phyloP scores from a whole-genome alignment of 2,329 filamentous ascomycete genomes.

The Penicillium griseofulvum region DNA sequence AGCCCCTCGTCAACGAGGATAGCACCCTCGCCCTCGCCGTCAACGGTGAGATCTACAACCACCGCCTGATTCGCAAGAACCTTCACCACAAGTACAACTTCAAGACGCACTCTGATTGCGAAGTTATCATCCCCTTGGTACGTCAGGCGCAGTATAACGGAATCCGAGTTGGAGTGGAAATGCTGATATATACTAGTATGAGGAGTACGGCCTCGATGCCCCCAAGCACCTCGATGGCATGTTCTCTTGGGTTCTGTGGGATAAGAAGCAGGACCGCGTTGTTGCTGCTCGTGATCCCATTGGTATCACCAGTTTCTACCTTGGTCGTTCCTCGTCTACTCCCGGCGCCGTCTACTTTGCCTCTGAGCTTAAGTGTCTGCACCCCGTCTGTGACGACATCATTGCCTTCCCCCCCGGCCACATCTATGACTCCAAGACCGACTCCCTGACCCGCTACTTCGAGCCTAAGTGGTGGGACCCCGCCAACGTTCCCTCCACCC shows the following conservation, averaged over 20 bases:
- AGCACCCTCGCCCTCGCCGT: slow-evolving; percentile 85
- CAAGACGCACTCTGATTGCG: slow-evolving; percentile 98
- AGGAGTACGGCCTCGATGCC: slow-evolving; percentile 86
- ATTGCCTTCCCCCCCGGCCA: slow-evolving; percentile 92
- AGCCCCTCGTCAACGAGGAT: slow-evolving; percentile 91
- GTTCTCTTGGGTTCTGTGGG: slow-evolving; percentile 98
- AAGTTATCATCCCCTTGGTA: slow-evolving; percentile 97
- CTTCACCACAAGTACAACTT: slow-evolving; percentile 85
- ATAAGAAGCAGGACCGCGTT: slow-evolving; percentile 88
- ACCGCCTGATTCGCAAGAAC: slow-evolving; percentile 85
- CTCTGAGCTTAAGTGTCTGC: slow-evolving; percentile 90
- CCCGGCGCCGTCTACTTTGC: slow-evolving; percentile 90
- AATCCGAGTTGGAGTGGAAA: not conserved
- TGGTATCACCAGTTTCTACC: slow-evolving; percentile 95
- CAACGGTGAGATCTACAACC: slow-evolving; percentile 99
- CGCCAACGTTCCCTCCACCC: slow-evolving; percentile 70
- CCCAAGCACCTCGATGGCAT: slow-evolving; percentile 95
- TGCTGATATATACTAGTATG: slow-evolving; percentile 61
- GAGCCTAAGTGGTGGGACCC: slow-evolving; percentile 91
- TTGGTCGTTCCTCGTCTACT: slow-evolving; percentile 82
- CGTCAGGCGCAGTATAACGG: slow-evolving; percentile 31
- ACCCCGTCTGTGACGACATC: slow-evolving; percentile 93
- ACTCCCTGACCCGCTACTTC: slow-evolving; percentile 81
- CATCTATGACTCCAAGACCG: slow-evolving; percentile 90
- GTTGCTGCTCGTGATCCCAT: slow-evolving; percentile 95